Evolutionary conservation across 768 basidiomycete genomes (phyloP).

Genomic region (Clavulina sp.): DNA sequence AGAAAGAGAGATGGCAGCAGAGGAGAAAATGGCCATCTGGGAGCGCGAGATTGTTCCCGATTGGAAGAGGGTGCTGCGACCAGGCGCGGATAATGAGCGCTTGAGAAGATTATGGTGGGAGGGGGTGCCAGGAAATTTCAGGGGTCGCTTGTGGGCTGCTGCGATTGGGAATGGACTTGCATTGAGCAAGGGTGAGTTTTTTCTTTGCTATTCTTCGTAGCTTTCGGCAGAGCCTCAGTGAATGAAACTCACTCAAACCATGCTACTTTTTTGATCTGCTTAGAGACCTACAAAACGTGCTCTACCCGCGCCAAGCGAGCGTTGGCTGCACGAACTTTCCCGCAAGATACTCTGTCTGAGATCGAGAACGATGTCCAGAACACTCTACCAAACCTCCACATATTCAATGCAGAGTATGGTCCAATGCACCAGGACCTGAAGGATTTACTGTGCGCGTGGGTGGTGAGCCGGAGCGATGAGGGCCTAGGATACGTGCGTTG

Average conservation of each 20-base stretch:
- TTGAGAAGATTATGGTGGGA: conserved; percentile 72
- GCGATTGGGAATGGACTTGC: conserved; percentile 75
- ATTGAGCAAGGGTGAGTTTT: conserved; percentile 50
- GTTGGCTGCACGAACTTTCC: conserved; percentile 46
- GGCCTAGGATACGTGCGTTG: conserved; percentile 48
- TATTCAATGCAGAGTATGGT: conserved; percentile 60
- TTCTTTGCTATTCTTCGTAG: not conserved
- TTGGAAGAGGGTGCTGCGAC: conserved; percentile 34
- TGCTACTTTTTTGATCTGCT: conserved; percentile 7
- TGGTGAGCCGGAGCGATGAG: conserved; percentile 69
- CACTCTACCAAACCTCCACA: conserved; percentile 61
- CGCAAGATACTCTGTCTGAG: conserved; percentile 36
- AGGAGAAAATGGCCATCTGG: conserved; percentile 57
- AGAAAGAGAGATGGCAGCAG: conserved; percentile 53
- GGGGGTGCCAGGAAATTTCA: conserved; percentile 68
- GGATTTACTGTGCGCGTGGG: conserved; percentile 76
- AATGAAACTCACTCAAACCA: not conserved
- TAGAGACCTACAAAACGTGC: conserved; percentile 59
- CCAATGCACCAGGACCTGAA: conserved; percentile 69
- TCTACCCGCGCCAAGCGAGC: conserved; percentile 58
- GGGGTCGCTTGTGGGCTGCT: conserved; percentile 66
- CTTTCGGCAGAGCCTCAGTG: not conserved
- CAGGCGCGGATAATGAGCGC: conserved; percentile 41
- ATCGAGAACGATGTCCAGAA: conserved; percentile 60
- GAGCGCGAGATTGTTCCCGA: conserved; percentile 65